Conservation (phyloP, 2,329 filamentous ascomycete species). For the Mycogone perniciosa region DNA sequence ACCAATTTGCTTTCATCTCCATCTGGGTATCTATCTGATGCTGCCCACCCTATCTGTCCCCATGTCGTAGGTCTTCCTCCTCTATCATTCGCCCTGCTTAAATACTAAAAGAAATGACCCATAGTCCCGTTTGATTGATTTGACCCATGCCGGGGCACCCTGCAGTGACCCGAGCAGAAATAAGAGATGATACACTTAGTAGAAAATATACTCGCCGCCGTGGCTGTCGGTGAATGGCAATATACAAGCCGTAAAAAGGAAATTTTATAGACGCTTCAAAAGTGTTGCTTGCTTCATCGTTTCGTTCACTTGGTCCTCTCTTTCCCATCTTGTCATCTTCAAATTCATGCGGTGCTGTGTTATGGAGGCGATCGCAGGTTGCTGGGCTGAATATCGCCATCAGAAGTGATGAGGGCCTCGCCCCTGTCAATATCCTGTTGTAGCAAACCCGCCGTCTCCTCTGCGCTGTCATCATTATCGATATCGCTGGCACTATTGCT, state of each 20-base stretch:
- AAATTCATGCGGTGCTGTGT: conserved; percentile 6
- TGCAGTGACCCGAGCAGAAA: not conserved
- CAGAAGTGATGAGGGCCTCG: conserved; percentile 33
- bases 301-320: not conserved
- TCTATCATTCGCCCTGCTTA: not conserved
- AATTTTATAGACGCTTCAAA: not conserved
- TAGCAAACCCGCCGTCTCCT: conserved; percentile 42
- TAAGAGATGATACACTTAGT: not conserved
- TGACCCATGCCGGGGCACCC: not conserved
- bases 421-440: conserved; percentile 31
- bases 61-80: too few species aligned
- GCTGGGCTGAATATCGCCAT: conserved; percentile 35
- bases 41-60: not conserved
- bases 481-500: conserved; percentile 34
- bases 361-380: conserved; percentile 20
- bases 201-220: not conserved
- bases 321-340: not conserved
- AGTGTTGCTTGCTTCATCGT: not conserved
- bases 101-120: not conserved
- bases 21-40: not conserved
- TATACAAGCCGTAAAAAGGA: conserved; percentile 13
- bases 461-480: conserved; percentile 37
- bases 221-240: not conserved
- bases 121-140: not conserved
- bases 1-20: not conserved